Evolutionary conservation across 768 basidiomycete species (phyloP), one percentile per base, ranked within the genome.

Genomic region (Rhodocollybia butyracea): DNA sequence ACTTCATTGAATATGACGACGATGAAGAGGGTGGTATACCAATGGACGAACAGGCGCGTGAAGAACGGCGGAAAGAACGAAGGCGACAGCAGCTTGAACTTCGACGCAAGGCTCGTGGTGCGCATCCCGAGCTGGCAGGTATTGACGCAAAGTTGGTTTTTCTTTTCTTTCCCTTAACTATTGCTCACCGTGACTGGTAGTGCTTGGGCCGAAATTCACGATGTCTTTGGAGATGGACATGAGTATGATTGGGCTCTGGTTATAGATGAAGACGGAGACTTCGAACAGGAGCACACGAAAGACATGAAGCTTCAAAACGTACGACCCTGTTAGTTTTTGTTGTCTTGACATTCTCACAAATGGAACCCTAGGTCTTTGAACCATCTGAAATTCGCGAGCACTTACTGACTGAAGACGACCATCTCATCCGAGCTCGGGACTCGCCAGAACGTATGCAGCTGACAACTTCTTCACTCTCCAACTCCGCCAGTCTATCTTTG

Each of bases 361-460:
- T 24, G 53, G 21, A 13, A 13, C 21, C 32, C 47, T 62, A 98
- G 94, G 93, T 98, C 58, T 99, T 98, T 62, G 97, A 99, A 66
- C 97, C 97, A 0, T 90, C 95, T 11, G 94, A 98, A 74, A 98
- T 99, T 66, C 85, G 84, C 50, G 88, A 86, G 57, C 83, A 91
- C 38, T 78, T 92, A 76, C 76, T 98, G 27, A 96, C 94, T 3
- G 93, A 94, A 60, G 93, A 92, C 56, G 97, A 99, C 69, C 91
- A 96, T 63, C 75, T 92, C 43, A 95, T 99, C 58, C 88, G 95
- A 43, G 84, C 81, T 17, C 84, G 82, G 65, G 97, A 98, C 70
- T 84, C 91, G 34, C 97, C 97, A 1, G 97, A 99, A 67, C 88
- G 97, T 46, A 94, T 95, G 89, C 94, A 96, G 68, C 80, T 98